These are phyloP conservation scores for Mycena amicta DNA, from an alignment of 768 basidiomycete genomes.

Conservation along the genomic window DNA sequence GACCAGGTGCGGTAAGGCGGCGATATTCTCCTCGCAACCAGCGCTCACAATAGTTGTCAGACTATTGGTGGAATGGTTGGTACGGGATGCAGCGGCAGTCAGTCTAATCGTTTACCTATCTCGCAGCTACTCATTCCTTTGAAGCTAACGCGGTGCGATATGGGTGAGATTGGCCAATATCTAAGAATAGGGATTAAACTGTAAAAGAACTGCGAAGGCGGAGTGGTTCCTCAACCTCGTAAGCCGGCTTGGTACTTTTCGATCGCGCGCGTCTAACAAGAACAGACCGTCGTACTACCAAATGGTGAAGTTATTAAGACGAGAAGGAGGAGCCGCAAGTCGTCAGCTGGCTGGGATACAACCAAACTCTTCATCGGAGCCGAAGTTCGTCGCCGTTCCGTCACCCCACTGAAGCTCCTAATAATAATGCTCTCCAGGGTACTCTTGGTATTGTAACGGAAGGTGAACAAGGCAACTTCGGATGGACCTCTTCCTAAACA, in stretches of 20 bases:
- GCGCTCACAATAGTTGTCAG: constrained; percentile 30
- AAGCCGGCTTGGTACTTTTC: constrained; percentile 29
- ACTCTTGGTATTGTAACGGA: constrained; percentile 23
- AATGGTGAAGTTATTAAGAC: constrained; percentile 89
- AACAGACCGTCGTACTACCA: constrained; percentile 81
- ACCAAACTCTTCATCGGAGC: constrained; percentile 91
- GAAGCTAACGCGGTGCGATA: constrained; percentile 82
- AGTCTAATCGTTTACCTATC: constrained; percentile 30
- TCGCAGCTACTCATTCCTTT: neutral
- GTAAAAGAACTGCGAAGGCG: constrained; percentile 63
- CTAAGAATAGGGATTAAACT: neutral
- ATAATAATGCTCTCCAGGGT: constrained; percentile 6
- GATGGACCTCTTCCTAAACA: neutral
- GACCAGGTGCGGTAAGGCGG: constrained; percentile 62
- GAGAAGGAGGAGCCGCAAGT: constrained; percentile 76
- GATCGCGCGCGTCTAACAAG: neutral
- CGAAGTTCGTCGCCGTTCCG: constrained; percentile 39
- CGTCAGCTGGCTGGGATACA: constrained; percentile 83
- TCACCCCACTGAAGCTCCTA: neutral
- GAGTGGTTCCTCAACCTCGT: constrained; percentile 89
- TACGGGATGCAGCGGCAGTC: constrained; percentile 84
- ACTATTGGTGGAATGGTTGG: constrained; percentile 90
- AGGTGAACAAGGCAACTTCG: constrained; percentile 1
- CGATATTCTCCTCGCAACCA: neutral
- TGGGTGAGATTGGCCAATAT: constrained; percentile 38